A percentile compares a stretch with the other conserved stretches of the same genome.
Evolutionary conservation across 768 basidiomycete species (phyloP).

Genomic region (Rhizopogon rudus): DNA sequence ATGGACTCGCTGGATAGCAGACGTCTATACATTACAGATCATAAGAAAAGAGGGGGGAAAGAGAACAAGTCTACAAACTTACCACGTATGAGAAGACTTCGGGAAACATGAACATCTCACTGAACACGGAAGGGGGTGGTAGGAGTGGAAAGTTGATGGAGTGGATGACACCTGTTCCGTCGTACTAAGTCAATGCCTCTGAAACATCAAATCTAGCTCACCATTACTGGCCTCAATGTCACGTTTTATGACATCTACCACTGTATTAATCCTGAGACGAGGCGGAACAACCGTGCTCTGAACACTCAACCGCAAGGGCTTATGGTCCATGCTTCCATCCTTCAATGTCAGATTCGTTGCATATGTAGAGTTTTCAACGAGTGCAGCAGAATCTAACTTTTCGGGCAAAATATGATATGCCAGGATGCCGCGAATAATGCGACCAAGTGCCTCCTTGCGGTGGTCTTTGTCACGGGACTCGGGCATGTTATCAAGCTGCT

Average conservation of each 20-base stretch:
- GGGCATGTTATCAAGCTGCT: slow-evolving; percentile 36
- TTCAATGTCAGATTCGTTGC: slow-evolving; percentile 40
- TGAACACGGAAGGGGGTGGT: slow-evolving; percentile 48
- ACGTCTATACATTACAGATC: slow-evolving; percentile 35
- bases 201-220: slow-evolving; percentile 14
- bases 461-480: slow-evolving; percentile 42
- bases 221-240: slow-evolving; percentile 49
- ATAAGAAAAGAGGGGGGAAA: background rate
- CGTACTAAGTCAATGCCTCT: background rate
- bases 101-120: slow-evolving; percentile 38
- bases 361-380: slow-evolving; percentile 51
- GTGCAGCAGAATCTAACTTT: slow-evolving; percentile 29
- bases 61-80: slow-evolving; percentile 7
- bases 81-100: slow-evolving; percentile 47
- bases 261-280: slow-evolving; percentile 42
- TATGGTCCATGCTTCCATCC: slow-evolving; percentile 37
- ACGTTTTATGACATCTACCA: slow-evolving; percentile 35
- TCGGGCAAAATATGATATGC: slow-evolving; percentile 53
- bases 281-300: slow-evolving; percentile 28
- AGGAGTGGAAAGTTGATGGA: slow-evolving; percentile 50
- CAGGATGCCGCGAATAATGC: slow-evolving; percentile 48
- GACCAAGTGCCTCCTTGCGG: slow-evolving; percentile 51
- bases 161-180: slow-evolving; percentile 41
- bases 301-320: slow-evolving; percentile 43
- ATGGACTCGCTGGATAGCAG: slow-evolving; percentile 47